These are phyloP conservation scores for Strobilomyces dryophilus DNA, from an alignment of 768 basidiomycete genomes.

Conservation along the genomic window DNA sequence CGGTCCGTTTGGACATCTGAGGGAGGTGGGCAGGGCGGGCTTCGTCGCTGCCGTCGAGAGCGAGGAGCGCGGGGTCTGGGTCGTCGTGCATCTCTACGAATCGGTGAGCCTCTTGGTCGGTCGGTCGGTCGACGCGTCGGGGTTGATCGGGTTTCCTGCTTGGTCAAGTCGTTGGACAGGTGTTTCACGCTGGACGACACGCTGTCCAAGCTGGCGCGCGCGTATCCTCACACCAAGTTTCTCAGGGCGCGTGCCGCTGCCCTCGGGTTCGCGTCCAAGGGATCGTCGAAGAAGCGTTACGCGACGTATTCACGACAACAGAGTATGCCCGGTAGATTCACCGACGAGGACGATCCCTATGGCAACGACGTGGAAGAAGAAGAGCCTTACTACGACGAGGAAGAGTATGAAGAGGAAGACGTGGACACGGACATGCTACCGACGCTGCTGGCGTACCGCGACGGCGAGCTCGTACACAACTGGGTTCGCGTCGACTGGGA, in stretches of 20 bases:
- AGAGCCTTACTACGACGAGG: slow-evolving; percentile 33
- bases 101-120: slow-evolving; percentile 45
- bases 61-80: slow-evolving; percentile 68
- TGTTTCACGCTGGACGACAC: slow-evolving; percentile 69
- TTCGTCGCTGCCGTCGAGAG: slow-evolving; percentile 73
- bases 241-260: slow-evolving; percentile 74
- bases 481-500: slow-evolving; percentile 92
- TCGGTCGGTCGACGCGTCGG: not conserved
- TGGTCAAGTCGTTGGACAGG: slow-evolving; percentile 63
- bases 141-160: slow-evolving; percentile 5
- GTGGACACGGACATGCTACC: slow-evolving; percentile 80
- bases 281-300: slow-evolving; percentile 15
- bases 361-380: slow-evolving; percentile 33
- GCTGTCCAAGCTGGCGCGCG: slow-evolving; percentile 63
- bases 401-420: slow-evolving; percentile 51
- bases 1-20: slow-evolving; percentile 69
- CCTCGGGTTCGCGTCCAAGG: slow-evolving; percentile 61
- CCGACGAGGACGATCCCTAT: slow-evolving; percentile 38
- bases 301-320: slow-evolving; percentile 3
- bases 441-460: slow-evolving; percentile 73
- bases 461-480: slow-evolving; percentile 79
- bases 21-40: slow-evolving; percentile 73
- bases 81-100: slow-evolving; percentile 84
- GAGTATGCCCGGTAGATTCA: slow-evolving; percentile 30
- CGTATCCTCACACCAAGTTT: slow-evolving; percentile 71